Evolutionary conservation across 1,139 yeast genomes (phyloP).

Genomic region (Fermentozyma sake): DNA sequence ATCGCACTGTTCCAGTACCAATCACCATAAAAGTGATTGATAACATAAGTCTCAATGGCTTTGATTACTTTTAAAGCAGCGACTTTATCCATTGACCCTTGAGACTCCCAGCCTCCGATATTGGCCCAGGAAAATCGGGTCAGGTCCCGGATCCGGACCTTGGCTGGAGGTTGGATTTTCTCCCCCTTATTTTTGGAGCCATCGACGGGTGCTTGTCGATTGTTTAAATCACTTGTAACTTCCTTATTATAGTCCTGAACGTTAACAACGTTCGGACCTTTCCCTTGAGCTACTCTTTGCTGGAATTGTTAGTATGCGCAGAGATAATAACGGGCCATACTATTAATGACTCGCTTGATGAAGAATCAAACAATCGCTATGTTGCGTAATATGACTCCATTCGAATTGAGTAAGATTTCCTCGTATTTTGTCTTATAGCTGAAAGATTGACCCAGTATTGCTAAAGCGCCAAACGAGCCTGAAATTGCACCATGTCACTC

Average conservation of each 20-base stretch:
- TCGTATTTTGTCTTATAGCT: too few relatives aligned
- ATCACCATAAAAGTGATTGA: slow-evolving; percentile 67
- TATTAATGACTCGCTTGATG: too few relatives aligned
- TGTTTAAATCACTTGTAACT: slow-evolving; percentile 14
- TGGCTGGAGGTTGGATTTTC: slow-evolving; percentile 12
- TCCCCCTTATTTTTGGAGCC: slow-evolving; percentile 14
- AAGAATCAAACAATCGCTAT: too few relatives aligned
- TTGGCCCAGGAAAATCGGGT: slow-evolving; percentile 39
- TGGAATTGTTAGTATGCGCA: too few relatives aligned
- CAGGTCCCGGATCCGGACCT: slow-evolving; percentile 23
- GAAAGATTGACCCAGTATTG: too few relatives aligned
- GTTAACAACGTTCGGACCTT: slow-evolving; percentile 21
- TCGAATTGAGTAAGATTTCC: too few relatives aligned
- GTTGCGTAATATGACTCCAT: too few relatives aligned
- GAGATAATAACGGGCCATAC: too few relatives aligned
- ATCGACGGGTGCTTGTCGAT: slow-evolving; percentile 20
- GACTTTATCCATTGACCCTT: slow-evolving; percentile 20
- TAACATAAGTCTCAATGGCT: slow-evolving; percentile 52
- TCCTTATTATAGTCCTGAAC: slow-evolving; percentile 28
- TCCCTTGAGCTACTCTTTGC: too few relatives aligned
- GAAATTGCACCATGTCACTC: too few relatives aligned
- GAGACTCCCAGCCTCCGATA: slow-evolving; percentile 39
- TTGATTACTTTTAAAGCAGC: slow-evolving; percentile 22
- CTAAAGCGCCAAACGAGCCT: too few relatives aligned
- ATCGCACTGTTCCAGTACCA: slow-evolving; percentile 66